Percentiles rank a stretch among this genome's conserved stretches.
Conservation (phyloP, 148 eudicot species). For the Silene latifolia region DNA sequence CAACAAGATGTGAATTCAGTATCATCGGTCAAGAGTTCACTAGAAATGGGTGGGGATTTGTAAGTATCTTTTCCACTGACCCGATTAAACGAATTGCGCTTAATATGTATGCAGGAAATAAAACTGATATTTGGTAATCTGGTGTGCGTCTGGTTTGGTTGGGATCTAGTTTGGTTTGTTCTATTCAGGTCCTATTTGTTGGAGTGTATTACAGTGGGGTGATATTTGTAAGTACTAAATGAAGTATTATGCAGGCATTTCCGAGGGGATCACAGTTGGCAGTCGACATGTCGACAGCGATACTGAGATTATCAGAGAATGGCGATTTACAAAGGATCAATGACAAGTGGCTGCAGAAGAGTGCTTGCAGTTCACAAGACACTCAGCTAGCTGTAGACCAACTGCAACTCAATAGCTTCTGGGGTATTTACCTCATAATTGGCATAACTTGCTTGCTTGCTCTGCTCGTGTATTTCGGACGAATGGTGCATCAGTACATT, state of each 20-base stretch:
- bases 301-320: constrained; percentile 58
- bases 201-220: neutral
- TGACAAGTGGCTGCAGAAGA: constrained; percentile 71
- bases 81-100: neutral
- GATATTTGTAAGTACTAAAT: neutral
- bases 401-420: constrained; percentile 61
- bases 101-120: too few species aligned
- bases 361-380: constrained; percentile 67
- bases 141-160: too few species aligned
- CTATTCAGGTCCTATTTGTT: too few species aligned
- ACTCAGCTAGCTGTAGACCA: constrained; percentile 47
- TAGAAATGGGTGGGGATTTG: constrained; percentile 79
- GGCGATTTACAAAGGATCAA: constrained; percentile 79
- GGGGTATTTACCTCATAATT: constrained; percentile 71
- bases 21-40: constrained; percentile 68
- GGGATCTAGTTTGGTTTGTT: too few species aligned
- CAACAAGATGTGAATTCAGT: constrained; percentile 64
- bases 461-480: constrained; percentile 40
- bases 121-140: too few species aligned
- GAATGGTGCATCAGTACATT: constrained; percentile 39
- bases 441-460: constrained; percentile 57
- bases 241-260: constrained; percentile 46
- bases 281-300: constrained; percentile 67
- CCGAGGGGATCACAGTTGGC: constrained; percentile 69
- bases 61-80: constrained; percentile 35